A percentile compares a stretch with the other conserved stretches of the same genome.
phyloP scores from a whole-genome alignment of 441 rosid genomes.

The Pelargonium australe region DNA sequence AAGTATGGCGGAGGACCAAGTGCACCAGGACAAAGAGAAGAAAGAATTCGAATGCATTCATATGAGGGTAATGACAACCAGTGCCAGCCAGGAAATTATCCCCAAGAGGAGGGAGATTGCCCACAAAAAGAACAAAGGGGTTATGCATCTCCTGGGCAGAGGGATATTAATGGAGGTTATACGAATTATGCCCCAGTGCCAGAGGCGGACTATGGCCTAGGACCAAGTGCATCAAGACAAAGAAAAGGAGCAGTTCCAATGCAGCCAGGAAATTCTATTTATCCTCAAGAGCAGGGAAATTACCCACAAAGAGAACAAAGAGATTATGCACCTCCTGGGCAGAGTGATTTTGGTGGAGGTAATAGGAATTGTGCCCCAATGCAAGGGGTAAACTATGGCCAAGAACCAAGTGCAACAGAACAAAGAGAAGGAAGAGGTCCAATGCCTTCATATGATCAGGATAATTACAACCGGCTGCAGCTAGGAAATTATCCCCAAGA shows the following conservation, averaged over 20 bases:
- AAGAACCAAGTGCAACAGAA: slow-evolving; percentile 17
- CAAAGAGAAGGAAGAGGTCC: slow-evolving; percentile 25
- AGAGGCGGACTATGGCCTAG: too few species aligned
- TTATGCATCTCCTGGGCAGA: too few species aligned
- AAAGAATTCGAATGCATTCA: slow-evolving; percentile 25
- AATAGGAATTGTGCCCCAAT: slow-evolving; percentile 30
- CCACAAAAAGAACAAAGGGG: too few species aligned
- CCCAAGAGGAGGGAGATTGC: slow-evolving; percentile 16
- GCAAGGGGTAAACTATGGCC: slow-evolving; percentile 25
- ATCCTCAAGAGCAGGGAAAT: too few species aligned
- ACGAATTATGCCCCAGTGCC: too few species aligned
- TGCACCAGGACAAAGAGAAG: slow-evolving; percentile 29
- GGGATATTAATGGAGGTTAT: too few species aligned
- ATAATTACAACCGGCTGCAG: slow-evolving; percentile 29
- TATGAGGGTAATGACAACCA: slow-evolving; percentile 33
- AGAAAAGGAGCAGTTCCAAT: too few species aligned
- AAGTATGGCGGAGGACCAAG: slow-evolving; percentile 27
- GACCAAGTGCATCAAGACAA: slow-evolving; percentile 15
- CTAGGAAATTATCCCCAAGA: slow-evolving; percentile 29
- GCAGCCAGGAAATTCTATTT: too few species aligned
- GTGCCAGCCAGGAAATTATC: slow-evolving; percentile 28
- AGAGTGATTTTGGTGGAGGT: slow-evolving; percentile 32
- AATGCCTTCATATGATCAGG: slow-evolving; percentile 28
- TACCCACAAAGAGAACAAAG: slow-evolving; percentile 11
- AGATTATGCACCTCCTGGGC: slow-evolving; percentile 18